Percentiles rank a stretch among this genome's conserved stretches.
These are phyloP conservation scores for Casuarina glauca DNA, from an alignment of 306 rosid species.

Conservation along the genomic window DNA sequence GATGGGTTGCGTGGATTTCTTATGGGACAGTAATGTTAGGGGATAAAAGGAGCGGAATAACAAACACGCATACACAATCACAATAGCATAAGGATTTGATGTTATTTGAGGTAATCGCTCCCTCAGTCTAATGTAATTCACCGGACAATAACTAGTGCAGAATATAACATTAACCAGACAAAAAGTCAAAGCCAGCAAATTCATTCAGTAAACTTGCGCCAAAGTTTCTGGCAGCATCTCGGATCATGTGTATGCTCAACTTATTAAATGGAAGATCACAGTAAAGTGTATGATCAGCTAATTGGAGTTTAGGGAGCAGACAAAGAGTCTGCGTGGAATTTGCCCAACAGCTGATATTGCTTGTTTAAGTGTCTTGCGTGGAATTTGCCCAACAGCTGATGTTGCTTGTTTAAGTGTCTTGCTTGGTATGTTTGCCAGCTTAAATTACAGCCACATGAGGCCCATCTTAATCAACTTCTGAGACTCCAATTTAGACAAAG, in stretches of 20 bases:
- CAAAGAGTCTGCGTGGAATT: background rate
- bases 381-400: background rate
- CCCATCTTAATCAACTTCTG: conserved; percentile 5
- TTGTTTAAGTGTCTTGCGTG: background rate
- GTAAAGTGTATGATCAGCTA: background rate
- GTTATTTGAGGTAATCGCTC: too few relatives aligned
- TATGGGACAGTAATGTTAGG: too few relatives aligned
- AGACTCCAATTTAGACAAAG: background rate
- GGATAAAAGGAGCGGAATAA: too few relatives aligned
- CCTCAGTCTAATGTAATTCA: too few relatives aligned
- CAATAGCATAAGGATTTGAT: too few relatives aligned
- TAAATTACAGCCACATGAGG: background rate
- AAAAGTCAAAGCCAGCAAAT: conserved; percentile 2
- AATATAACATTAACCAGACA: background rate
- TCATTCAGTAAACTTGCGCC: background rate
- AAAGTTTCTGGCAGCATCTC: background rate
- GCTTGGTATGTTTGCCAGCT: background rate
- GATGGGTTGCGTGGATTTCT: too few relatives aligned
- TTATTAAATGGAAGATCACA: background rate
- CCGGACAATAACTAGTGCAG: too few relatives aligned
- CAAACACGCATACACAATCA: too few relatives aligned
- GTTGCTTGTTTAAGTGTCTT: background rate
- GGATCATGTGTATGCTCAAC: background rate
- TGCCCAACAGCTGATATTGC: too few relatives aligned
- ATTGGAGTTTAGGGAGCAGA: background rate